A percentile compares a stretch with the other conserved stretches of the same genome.
Conservation (phyloP, 1,284 basidiomycete species). For the Singerocomus rubriflavus region DNA sequence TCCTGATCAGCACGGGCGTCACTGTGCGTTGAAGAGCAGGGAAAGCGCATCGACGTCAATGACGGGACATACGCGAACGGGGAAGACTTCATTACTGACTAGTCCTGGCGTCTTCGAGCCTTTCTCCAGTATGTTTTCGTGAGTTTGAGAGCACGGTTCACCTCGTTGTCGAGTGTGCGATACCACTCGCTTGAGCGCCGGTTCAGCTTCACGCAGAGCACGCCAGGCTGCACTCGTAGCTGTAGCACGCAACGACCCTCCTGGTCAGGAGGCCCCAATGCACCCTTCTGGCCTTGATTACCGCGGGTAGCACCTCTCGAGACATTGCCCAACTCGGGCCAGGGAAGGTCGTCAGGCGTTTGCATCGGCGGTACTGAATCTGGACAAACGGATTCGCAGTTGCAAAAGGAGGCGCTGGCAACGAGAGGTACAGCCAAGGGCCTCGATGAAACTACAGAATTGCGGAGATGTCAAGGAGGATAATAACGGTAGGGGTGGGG, state of each 20-base stretch:
- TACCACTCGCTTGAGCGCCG: constrained; percentile 77
- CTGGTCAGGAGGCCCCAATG: constrained; percentile 60
- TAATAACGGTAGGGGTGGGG: constrained; percentile 34
- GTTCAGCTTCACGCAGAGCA: constrained; percentile 69
- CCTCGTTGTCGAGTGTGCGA: constrained; percentile 67
- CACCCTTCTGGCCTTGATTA: constrained; percentile 79
- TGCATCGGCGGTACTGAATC: constrained; percentile 48
- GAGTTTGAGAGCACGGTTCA: constrained; percentile 72
- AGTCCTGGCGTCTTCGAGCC: constrained; percentile 70
- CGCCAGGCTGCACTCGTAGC: constrained; percentile 74
- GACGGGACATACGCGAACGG: not conserved
- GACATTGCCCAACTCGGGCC: constrained; percentile 80
- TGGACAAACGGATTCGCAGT: constrained; percentile 19
- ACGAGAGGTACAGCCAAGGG: constrained; percentile 15
- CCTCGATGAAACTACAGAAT: constrained; percentile 15
- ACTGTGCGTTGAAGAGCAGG: constrained; percentile 18
- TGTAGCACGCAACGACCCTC: constrained; percentile 70
- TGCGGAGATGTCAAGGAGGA: constrained; percentile 23
- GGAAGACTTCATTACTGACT: constrained; percentile 33
- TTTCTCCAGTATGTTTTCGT: constrained; percentile 83
- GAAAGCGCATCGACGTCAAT: constrained; percentile 9
- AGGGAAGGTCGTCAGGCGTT: constrained; percentile 68
- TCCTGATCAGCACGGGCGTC: constrained; percentile 78
- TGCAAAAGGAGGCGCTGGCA: constrained; percentile 1
- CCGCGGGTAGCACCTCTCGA: constrained; percentile 78